Base-by-base conservation (phyloP, 805 yeast species). In the Saturnispora silvae region DNA sequence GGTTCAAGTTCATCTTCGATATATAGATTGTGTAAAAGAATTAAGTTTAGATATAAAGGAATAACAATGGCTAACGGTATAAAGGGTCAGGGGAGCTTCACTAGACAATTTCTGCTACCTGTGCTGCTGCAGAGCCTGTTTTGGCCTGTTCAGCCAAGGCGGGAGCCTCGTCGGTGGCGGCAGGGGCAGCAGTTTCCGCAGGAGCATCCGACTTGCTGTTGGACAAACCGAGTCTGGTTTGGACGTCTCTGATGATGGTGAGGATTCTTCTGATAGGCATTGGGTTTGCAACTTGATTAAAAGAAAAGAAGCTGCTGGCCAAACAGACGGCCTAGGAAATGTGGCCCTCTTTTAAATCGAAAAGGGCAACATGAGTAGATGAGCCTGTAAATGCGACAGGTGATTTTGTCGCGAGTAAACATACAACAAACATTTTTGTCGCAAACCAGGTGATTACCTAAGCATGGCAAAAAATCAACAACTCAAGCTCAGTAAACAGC, bases 201-300 rank as follows among this genome's bases (percentile, higher is more conserved):
- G n/a, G n/a, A 11, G 28, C 10, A 5, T 25, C n/a, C 5, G 28
- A 25, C 10, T 5, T 11, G 15, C 28, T 25, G n/a, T 25, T 25
- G 15, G 11, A 8, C 15, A 16, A 28, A n/a, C 30, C 30, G 5
- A 28, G 15, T 28, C 30, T 28, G 23, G 14, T 18, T 29, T 29
- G 22, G 15, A 29, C n/a, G 23, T 29, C 32, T 18, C 23, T 29
- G 13, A 29, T 7, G 22, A 29, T 29, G 13, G 5, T 29, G 18
- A 29, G 10, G 32, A 18, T 15, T 29, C 32, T 29, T 29, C 22
- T 29, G n/a, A 29, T 29, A 13, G 22, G 22, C 32, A 28, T 28
- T n/a, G 17, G 14, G 28, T 11, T 23, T 23, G 25, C 11, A 8
- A 11, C 13, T 26, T n/a, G 11, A 13, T n/a, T 26, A 11, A 26